phyloP scores from a whole-genome alignment of 192 early-diverging fungal species.

The Coemansia reversa region DNA sequence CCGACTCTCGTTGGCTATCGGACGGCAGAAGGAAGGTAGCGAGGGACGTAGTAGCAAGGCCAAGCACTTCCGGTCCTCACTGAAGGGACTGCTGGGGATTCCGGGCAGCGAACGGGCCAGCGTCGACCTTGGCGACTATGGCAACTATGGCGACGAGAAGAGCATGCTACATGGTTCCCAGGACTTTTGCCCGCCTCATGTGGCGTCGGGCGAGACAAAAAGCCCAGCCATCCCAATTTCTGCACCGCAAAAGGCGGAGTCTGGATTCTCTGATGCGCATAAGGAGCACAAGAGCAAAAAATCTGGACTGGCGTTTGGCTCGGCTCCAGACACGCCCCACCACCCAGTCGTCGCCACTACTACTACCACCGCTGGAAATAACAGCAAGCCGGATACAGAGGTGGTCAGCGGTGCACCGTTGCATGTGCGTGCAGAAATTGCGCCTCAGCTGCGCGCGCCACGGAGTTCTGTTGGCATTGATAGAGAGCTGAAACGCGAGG shows the following conservation, averaged over 20 bases:
- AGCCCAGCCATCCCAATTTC: neutral
- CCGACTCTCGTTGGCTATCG: conserved; percentile 44
- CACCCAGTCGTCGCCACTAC: conserved; percentile 1
- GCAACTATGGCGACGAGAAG: neutral
- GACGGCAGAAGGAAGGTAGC: conserved; percentile 37
- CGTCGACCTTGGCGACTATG: conserved; percentile 44
- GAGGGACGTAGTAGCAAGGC: conserved; percentile 24
- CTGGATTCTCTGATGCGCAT: conserved; percentile 13
- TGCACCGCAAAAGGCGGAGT: conserved; percentile 11
- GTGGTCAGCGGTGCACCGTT: conserved; percentile 10
- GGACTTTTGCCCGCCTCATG: neutral
- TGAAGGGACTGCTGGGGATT: conserved; percentile 44
- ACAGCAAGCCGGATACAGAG: neutral
- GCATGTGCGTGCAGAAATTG: conserved; percentile 30
- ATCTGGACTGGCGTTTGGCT: too few relatives aligned
- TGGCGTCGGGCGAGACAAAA: conserved; percentile 3
- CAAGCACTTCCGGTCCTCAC: conserved; percentile 39
- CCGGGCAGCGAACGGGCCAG: conserved; percentile 36
- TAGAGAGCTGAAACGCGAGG: conserved; percentile 13
- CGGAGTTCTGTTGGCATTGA: conserved; percentile 30
- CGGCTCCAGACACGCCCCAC: too few relatives aligned
- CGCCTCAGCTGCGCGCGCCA: conserved; percentile 14
- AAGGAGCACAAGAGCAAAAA: neutral
- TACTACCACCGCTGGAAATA: neutral
- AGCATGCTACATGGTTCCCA: too few relatives aligned